These are phyloP conservation scores for Scheffersomyces segobiensis DNA, from an alignment of 1,139 yeast genomes.

Conservation along the genomic window DNA sequence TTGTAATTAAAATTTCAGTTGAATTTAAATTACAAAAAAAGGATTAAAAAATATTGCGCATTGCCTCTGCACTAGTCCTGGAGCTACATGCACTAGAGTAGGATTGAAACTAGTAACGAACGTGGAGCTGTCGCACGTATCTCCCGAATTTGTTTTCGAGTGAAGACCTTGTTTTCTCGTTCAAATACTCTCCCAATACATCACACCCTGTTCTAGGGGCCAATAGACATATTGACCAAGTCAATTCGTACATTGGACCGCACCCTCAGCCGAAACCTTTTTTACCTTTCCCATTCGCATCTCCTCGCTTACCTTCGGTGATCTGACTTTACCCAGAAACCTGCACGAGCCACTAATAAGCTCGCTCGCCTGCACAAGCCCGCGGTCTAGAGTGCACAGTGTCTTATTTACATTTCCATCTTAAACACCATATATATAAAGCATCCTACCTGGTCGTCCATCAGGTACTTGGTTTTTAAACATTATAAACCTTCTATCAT, in stretches of 20 bases:
- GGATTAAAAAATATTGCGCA: background rate
- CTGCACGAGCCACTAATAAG: background rate
- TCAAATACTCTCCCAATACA: background rate
- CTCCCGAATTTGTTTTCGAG: background rate
- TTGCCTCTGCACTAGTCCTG: background rate
- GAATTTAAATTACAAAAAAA: background rate
- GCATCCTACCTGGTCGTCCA: background rate
- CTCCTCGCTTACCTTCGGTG: background rate
- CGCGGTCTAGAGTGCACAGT: background rate
- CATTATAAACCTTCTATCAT: background rate
- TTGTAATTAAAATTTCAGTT: background rate
- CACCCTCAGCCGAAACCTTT: background rate
- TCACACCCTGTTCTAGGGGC: background rate
- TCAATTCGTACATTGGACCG: background rate
- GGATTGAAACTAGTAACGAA: background rate
- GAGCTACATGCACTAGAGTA: background rate
- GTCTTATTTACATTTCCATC: background rate
- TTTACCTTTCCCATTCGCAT: background rate
- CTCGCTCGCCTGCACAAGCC: background rate
- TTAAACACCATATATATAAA: background rate
- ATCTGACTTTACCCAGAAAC: background rate
- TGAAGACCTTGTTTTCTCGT: background rate
- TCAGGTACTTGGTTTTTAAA: background rate
- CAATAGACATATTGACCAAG: background rate
- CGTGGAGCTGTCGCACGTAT: background rate